phyloP scores from a whole-genome alignment of 1,284 basidiomycete species.

The Heimioporus retisporus region DNA sequence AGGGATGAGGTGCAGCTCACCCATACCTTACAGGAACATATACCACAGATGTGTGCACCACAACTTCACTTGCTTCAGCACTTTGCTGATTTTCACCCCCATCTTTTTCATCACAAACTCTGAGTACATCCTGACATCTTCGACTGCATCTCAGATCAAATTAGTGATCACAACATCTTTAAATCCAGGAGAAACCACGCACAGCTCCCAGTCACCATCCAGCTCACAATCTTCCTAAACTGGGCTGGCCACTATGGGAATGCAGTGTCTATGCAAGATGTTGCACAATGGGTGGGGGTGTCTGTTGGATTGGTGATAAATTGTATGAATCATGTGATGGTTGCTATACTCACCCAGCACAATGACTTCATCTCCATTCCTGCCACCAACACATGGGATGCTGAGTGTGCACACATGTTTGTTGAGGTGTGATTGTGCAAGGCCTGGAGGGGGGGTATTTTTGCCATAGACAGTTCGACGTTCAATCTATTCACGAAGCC shows the following conservation, averaged over 20 bases:
- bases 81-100: too few relatives aligned
- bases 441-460: conserved; percentile 4
- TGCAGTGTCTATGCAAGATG: conserved; percentile 16
- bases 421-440: neutral
- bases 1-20: too few relatives aligned
- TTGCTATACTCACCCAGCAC: conserved; percentile 8
- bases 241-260: neutral
- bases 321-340: conserved; percentile 10
- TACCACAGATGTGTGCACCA: too few relatives aligned
- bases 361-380: conserved; percentile 1
- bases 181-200: conserved; percentile 36
- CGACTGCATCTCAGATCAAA: too few relatives aligned
- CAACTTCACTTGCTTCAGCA: too few relatives aligned
- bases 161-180: conserved; percentile 39
- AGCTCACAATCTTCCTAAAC: conserved; percentile 34
- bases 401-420: neutral
- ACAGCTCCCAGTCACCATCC: conserved; percentile 46
- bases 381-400: neutral
- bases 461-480: conserved; percentile 1
- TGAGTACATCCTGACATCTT: too few relatives aligned
- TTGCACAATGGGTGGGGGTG: conserved; percentile 44
- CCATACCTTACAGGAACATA: too few relatives aligned
- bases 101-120: too few relatives aligned
- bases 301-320: conserved; percentile 10
- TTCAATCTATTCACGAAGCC: conserved; percentile 16